Base-by-base conservation (phyloP, 2,329 filamentous ascomycete species). In the Penicillium verrucosum region DNA sequence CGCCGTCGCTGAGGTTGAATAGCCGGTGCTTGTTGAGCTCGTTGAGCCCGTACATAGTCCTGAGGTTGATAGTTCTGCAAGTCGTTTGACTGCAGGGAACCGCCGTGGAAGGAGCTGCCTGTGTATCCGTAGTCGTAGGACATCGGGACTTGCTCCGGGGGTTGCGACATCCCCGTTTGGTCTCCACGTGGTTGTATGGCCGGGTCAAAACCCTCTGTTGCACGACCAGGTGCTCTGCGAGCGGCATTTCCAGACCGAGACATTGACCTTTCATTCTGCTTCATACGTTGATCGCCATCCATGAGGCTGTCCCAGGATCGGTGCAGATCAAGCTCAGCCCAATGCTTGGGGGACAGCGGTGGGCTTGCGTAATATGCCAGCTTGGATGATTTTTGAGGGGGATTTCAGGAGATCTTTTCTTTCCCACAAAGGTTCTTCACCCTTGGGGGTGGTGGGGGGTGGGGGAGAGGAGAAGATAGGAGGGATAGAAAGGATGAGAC, bases 201-300 rank as follows among this genome's bases (percentile, higher is more conserved):
- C 57, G 72, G 67, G 57, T 73, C 68, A 62, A 75, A 74, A 40
- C 67, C 66, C 60, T 74, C 71, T 76, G 66, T 81, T 80, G 67
- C 76, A 73, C 68, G 76, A 68, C 71, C 74, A 76, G 81, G 74
- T 51, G 80, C 73, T 60, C 82, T 77, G 64, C 81, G 78, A 63
- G 80, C 68, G 73, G 72, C 79, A 80, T 75, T 72, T 57, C 66
- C 64, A 62, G 70, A 62, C 58, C 64, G 67, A 56, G 70, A 65
- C 70, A 84, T 80, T 77, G 88, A 87, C 75, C 82, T 81, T 77
- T 89, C 89, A 83, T 88, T 85, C 80, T 89, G 49, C 83, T 89
- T 88, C 80, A 86, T 82, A 71, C 85, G 85, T 76, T 84, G 84
- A 79, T 87, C 85, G 77, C 89, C 86, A 81, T 93, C 90, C 90